phyloP scores from a whole-genome alignment of 306 rosid species.

The Prunus davidiana region DNA sequence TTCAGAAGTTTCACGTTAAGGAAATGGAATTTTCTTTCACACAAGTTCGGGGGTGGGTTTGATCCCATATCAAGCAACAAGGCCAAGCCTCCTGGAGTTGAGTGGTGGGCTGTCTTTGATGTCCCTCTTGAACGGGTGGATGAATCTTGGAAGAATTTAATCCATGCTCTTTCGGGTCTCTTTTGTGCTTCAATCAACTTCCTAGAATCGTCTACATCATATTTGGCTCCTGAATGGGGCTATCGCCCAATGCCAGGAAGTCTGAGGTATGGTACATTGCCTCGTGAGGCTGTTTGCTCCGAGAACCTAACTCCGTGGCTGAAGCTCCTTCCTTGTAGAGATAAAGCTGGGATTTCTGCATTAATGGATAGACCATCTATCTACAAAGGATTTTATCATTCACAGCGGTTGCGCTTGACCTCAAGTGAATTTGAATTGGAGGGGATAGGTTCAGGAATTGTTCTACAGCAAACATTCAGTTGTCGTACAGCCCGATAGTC shows the following conservation, averaged over 20 bases:
- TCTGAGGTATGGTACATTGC: constrained; percentile 82
- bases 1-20: constrained; percentile 65
- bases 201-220: constrained; percentile 80
- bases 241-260: constrained; percentile 55
- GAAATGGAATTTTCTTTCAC: constrained; percentile 93
- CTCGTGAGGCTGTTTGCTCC: constrained; percentile 96
- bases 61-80: constrained; percentile 82
- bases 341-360: too few relatives aligned
- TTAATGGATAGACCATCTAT: too few relatives aligned
- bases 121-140: constrained; percentile 64
- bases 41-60: constrained; percentile 96
- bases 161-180: constrained; percentile 85
- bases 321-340: constrained; percentile 50
- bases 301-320: constrained; percentile 95
- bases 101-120: constrained; percentile 91
- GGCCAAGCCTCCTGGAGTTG: constrained; percentile 96
- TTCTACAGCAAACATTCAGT: too few relatives aligned
- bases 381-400: too few relatives aligned
- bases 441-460: too few relatives aligned
- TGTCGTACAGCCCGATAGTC: too few relatives aligned
- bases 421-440: too few relatives aligned
- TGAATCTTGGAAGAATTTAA: constrained; percentile 84
- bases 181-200: constrained; percentile 96
- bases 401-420: too few relatives aligned
- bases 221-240: constrained; percentile 73